Conservation (phyloP, 495 filamentous ascomycete species). For the Xylaria curta region DNA sequence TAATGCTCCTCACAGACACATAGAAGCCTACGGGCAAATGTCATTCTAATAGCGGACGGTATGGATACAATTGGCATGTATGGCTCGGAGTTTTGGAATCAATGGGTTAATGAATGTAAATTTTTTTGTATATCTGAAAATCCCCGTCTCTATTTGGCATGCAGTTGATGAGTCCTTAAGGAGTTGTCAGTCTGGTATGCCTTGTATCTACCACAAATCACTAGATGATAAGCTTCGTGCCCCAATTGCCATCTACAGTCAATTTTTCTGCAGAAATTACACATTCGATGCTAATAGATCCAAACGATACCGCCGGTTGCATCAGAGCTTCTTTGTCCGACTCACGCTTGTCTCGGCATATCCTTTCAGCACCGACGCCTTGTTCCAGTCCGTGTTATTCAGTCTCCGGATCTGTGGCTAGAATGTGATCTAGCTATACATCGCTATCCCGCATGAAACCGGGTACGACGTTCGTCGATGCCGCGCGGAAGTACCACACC, state of each 20-base stretch:
- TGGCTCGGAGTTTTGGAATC: slow-evolving; percentile 12
- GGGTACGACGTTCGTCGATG: too few species aligned
- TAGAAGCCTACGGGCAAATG: slow-evolving; percentile 7
- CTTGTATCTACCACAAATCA: background rate
- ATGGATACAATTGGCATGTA: slow-evolving; percentile 2
- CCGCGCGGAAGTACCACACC: too few species aligned
- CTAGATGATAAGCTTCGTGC: background rate
- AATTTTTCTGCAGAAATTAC: background rate
- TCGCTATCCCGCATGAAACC: too few species aligned
- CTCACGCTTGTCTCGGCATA: too few species aligned
- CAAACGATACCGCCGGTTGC: too few species aligned
- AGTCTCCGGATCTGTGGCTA: too few species aligned
- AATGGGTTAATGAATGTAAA: background rate
- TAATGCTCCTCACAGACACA: background rate
- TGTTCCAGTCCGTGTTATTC: too few species aligned
- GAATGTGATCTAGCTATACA: too few species aligned
- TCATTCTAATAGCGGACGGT: slow-evolving; percentile 5
- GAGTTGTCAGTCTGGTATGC: background rate
- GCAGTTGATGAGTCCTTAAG: background rate
- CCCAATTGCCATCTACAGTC: background rate
- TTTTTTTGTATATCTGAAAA: slow-evolving; percentile 3
- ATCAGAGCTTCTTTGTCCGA: too few species aligned
- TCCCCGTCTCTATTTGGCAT: background rate
- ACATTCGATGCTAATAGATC: too few species aligned
- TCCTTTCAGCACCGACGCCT: too few species aligned